These are phyloP conservation scores for Aspergillus intermedius DNA, from an alignment of 2,329 filamentous ascomycete genomes.

Conservation along the genomic window DNA sequence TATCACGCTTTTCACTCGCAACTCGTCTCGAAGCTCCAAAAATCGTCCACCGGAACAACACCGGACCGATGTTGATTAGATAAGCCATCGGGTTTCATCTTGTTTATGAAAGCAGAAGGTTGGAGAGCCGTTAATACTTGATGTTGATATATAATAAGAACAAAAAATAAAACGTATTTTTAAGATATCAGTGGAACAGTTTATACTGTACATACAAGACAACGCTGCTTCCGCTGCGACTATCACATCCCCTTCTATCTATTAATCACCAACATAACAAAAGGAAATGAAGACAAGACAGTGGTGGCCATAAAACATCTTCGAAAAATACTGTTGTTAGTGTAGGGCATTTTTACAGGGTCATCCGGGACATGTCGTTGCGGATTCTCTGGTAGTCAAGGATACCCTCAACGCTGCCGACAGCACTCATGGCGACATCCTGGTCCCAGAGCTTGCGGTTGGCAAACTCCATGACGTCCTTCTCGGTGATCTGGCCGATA, in stretches of 20 bases:
- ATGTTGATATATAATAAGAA: not conserved
- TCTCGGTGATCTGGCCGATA: constrained; percentile 82
- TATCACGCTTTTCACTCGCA: not conserved
- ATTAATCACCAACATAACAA: constrained; percentile 20
- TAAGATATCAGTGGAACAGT: constrained; percentile 26
- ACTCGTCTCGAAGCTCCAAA: not conserved
- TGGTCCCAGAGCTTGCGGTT: constrained; percentile 95
- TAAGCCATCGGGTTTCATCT: not conserved
- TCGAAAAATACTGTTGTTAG: constrained; percentile 10
- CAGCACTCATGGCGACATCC: constrained; percentile 87
- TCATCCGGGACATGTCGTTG: constrained; percentile 80
- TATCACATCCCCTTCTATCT: constrained; percentile 19
- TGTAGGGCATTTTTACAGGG: constrained; percentile 26
- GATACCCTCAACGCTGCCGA: constrained; percentile 83
- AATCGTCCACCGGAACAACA: not conserved
- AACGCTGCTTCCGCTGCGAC: constrained; percentile 16
- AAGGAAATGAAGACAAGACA: constrained; percentile 8
- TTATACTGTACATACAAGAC: constrained; percentile 25
- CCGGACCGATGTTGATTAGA: not conserved
- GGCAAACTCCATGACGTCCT: constrained; percentile 96
- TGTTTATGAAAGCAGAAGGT: not conserved
- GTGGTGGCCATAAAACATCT: constrained; percentile 10
- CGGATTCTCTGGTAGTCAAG: constrained; percentile 51
- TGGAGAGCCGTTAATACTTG: not conserved
- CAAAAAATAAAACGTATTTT: constrained; percentile 21